Evolutionary conservation across 352 stramenopile species (phyloP), one percentile per base, ranked within the genome.

Genomic region (Blastocystis sp.): DNA sequence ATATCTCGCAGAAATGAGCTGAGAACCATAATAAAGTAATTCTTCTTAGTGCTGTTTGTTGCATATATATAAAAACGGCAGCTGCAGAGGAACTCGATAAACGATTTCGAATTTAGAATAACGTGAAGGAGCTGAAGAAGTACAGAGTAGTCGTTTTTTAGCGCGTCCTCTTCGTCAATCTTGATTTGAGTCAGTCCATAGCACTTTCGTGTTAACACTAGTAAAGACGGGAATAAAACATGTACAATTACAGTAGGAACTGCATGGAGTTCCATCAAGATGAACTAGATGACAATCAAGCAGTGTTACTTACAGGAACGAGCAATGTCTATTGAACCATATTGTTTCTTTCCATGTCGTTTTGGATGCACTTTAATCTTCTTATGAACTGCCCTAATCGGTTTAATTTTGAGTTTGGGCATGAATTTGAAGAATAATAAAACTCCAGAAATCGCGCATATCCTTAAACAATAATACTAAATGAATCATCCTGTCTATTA

Each of bases 41-140:
- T 69, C n/a, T 64, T 66, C 54, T 84, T 84, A 9, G 47, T 23
- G 18, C 26, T 15, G 23, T 84, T 84, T 20, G 18, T 41, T 37
- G 53, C 4, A 84, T 68, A 68, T 34, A 47, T 66, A 43, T 50
- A 84, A n/a, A 66, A 45, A 53, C 73, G 73, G 23, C 34, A 54
- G 13, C 43, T 68, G 56, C 73, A 84, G 1, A 84, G 53, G 26
- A 84, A 84, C 26, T 84, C 73, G 41, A 84, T 69, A 29, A 84
- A 84, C n/a, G 47, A 50, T 66, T 84, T 84, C 26, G 73, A 84
- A 55, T 84, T 84, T 23, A 64, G 18, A 1, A 84, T 18, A 2
- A 84, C 8, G 3, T 66, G 53, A 13, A 84, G 20, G 8, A 50
- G 26, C 2, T 34, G n/a, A 13, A 84, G 56, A 59, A 64, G 26